A percentile compares a stretch with the other conserved stretches of the same genome.
Evolutionary conservation across 441 rosid genomes (phyloP).

Genomic region (Croton laevigatus): DNA sequence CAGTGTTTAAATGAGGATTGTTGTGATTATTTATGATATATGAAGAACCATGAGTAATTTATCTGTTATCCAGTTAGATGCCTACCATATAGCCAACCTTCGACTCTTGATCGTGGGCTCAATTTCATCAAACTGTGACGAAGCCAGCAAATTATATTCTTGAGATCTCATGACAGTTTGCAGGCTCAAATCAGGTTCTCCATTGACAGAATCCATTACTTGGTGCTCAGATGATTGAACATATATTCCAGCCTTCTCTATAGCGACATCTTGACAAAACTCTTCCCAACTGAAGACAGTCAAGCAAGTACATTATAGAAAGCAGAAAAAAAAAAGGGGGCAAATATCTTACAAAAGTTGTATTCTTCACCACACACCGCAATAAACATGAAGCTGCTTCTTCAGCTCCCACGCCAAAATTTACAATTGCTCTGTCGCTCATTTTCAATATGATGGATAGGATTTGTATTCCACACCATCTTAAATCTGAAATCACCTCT

Average conservation of each 20-base stretch:
- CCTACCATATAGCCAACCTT: slow-evolving; percentile 49
- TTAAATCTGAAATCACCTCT: slow-evolving; percentile 48
- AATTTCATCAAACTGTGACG: slow-evolving; percentile 31
- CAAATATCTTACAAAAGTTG: neutral
- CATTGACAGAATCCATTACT: slow-evolving; percentile 26
- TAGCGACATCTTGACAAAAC: slow-evolving; percentile 74
- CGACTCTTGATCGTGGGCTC: slow-evolving; percentile 47
- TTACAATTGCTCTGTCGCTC: slow-evolving; percentile 45
- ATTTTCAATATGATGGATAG: slow-evolving; percentile 50
- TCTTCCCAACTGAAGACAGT: slow-evolving; percentile 75
- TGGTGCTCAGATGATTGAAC: slow-evolving; percentile 37
- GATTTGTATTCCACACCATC: slow-evolving; percentile 76
- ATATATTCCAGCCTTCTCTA: slow-evolving; percentile 72
- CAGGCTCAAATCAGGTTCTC: slow-evolving; percentile 29
- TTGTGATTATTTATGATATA: neutral
- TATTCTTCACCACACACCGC: slow-evolving; percentile 48
- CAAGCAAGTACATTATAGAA: slow-evolving; percentile 16
- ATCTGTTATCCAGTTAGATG: slow-evolving; percentile 14
- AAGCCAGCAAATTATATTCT: slow-evolving; percentile 33
- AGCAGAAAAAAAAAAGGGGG: neutral
- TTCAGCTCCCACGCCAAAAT: slow-evolving; percentile 50
- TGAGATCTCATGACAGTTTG: slow-evolving; percentile 36
- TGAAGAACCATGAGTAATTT: neutral
- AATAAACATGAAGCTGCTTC: slow-evolving; percentile 67
- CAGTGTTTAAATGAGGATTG: neutral